phyloP scores from a whole-genome alignment of 2,329 filamentous ascomycete genomes.

The Claviceps arundinis region DNA sequence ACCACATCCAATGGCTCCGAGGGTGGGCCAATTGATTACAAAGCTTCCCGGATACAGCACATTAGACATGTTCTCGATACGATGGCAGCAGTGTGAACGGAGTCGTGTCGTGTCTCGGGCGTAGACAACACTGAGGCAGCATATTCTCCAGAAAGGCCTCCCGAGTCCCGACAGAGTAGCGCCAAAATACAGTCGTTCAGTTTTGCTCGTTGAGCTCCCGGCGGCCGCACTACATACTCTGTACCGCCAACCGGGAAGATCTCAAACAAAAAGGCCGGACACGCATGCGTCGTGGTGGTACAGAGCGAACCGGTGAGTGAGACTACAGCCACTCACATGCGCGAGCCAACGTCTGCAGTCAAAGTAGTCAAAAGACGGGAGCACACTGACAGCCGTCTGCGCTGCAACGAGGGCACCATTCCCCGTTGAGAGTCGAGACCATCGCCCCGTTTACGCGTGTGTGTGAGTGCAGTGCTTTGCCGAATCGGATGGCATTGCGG shows the following conservation, averaged over 20 bases:
- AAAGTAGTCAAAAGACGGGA: not conserved
- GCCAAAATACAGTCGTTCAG: not conserved
- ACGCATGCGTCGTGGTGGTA: not conserved
- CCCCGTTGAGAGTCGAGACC: not conserved
- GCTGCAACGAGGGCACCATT: not conserved
- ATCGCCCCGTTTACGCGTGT: not conserved
- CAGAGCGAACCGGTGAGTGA: not conserved
- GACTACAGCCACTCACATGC: not conserved
- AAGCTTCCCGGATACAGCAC: not conserved
- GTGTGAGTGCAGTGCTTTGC: too few relatives aligned
- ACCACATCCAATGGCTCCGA: not conserved
- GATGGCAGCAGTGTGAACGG: not conserved
- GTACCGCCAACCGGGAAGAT: not conserved
- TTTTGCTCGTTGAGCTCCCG: not conserved
- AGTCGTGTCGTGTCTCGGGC: not conserved
- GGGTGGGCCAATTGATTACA: not conserved
- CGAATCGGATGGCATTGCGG: not conserved
- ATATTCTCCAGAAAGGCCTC: not conserved
- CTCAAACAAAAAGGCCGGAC: not conserved
- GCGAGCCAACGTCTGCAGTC: not conserved
- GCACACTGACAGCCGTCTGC: not conserved
- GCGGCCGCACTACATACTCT: not conserved
- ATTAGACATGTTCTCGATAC: not conserved
- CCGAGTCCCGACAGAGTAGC: not conserved
- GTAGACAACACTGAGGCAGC: not conserved